Percentiles rank a stretch among this genome's conserved stretches.
These are phyloP conservation scores for Silene latifolia DNA, from an alignment of 148 eudicot genomes.

Conservation along the genomic window DNA sequence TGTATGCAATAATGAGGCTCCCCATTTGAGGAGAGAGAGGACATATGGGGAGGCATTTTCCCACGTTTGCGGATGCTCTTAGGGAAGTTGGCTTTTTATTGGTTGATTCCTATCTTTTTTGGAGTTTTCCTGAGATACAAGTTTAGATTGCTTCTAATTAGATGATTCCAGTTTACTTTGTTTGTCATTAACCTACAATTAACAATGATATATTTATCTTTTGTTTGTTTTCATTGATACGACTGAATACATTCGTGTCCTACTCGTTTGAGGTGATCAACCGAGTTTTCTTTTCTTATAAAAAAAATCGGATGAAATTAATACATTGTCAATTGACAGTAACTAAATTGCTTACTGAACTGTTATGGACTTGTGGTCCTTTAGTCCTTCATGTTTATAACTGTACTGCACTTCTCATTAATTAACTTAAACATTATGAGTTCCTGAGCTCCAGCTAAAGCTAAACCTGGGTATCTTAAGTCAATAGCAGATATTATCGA, in stretches of 20 bases:
- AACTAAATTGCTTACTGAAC: background rate
- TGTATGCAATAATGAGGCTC: too few species aligned
- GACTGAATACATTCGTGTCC: background rate
- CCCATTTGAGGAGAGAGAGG: too few species aligned
- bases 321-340: background rate
- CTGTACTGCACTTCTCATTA: constrained; percentile 14
- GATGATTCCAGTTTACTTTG: constrained; percentile 6
- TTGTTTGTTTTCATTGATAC: background rate
- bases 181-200: background rate
- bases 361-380: constrained; percentile 6
- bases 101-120: constrained; percentile 7
- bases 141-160: constrained; percentile 7
- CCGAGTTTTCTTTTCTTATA: too few species aligned
- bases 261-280: background rate
- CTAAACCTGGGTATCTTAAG: background rate
- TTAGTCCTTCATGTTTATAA: constrained; percentile 12
- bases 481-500: background rate
- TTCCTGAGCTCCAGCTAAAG: constrained; percentile 12
- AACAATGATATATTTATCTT: background rate
- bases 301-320: background rate
- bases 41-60: too few species aligned
- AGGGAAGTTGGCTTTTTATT: background rate
- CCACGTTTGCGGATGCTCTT: too few species aligned
- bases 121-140: constrained; percentile 18
- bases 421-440: constrained; percentile 6